These are phyloP conservation scores for Penicillium pulvis DNA, from an alignment of 495 filamentous ascomycete species.

Conservation along the genomic window DNA sequence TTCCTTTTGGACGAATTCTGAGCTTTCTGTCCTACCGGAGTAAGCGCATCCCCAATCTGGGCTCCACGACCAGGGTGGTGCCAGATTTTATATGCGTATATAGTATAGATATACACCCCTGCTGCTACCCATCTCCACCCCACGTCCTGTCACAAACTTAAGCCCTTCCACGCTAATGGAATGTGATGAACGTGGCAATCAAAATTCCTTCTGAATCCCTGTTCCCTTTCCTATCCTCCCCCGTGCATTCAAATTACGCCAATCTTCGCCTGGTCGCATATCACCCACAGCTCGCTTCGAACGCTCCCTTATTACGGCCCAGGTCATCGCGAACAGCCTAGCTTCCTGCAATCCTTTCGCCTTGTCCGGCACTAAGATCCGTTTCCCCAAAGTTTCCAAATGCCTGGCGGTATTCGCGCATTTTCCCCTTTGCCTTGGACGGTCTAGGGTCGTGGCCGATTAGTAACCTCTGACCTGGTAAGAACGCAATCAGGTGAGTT, in stretches of 20 bases:
- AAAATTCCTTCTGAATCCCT: conserved; percentile 14
- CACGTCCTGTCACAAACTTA: conserved; percentile 30
- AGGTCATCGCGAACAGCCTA: conserved; percentile 22
- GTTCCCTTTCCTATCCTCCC: conserved; percentile 15
- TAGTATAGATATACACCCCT: conserved; percentile 12
- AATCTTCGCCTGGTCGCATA: conserved; percentile 24
- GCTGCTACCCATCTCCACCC: conserved; percentile 18
- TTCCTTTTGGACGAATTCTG: neutral
- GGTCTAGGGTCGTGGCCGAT: conserved; percentile 26
- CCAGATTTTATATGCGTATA: conserved; percentile 26
- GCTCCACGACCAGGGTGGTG: conserved; percentile 18
- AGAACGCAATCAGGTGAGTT: conserved; percentile 26
- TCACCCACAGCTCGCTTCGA: conserved; percentile 14
- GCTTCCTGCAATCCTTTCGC: conserved; percentile 16
- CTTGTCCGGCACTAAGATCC: conserved; percentile 22
- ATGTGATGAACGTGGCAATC: conserved; percentile 32
- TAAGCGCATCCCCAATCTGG: conserved; percentile 15
- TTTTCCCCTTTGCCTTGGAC: conserved; percentile 20
- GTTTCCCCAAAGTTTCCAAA: conserved; percentile 19
- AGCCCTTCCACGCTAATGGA: conserved; percentile 31
- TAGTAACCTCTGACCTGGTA: conserved; percentile 19
- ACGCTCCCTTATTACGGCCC: conserved; percentile 22
- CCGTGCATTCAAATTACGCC: conserved; percentile 10
- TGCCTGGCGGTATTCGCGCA: conserved; percentile 22
- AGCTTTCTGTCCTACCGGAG: conserved; percentile 14